phyloP scores from a whole-genome alignment of 805 yeast species.

The Vanderwaltozyma yarrowii region DNA sequence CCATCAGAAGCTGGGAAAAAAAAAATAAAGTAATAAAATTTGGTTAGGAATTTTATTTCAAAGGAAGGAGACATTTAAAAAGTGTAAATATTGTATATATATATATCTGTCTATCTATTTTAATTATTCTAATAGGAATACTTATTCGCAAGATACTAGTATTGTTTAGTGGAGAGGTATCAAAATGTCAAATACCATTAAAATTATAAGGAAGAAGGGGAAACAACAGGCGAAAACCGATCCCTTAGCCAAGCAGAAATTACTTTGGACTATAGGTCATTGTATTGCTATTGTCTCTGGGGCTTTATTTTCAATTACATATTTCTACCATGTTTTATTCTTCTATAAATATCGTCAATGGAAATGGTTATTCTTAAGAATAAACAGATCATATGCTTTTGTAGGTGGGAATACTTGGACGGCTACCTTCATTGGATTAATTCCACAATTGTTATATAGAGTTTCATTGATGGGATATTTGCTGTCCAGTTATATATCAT shows the following conservation, averaged over 20 bases:
- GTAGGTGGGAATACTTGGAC: constrained; percentile 16
- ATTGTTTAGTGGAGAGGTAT: too few species aligned
- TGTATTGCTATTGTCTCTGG: constrained; percentile 18
- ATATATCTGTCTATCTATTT: too few species aligned
- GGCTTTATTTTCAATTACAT: constrained; percentile 18
- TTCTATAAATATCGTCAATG: constrained; percentile 27
- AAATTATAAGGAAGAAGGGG: constrained; percentile 19
- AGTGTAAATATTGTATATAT: too few species aligned
- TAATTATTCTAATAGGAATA: too few species aligned
- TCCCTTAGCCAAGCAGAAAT: constrained; percentile 16
- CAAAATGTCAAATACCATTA: constrained; percentile 14
- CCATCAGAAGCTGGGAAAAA: too few species aligned
- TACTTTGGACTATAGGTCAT: constrained; percentile 26
- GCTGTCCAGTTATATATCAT: constrained; percentile 41
- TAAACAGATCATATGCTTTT: constrained; percentile 14
- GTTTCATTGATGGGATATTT: constrained; percentile 47
- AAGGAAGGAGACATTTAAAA: too few species aligned
- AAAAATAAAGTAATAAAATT: too few species aligned
- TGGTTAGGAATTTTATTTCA: too few species aligned
- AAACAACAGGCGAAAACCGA: constrained; percentile 10
- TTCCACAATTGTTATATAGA: constrained; percentile 45
- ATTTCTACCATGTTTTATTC: constrained; percentile 16
- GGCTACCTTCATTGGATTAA: constrained; percentile 20
- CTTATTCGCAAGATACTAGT: too few species aligned
- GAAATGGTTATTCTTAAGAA: constrained; percentile 25